Base-by-base conservation (phyloP, 495 filamentous ascomycete genomes). In the Podospora tetraspora region DNA sequence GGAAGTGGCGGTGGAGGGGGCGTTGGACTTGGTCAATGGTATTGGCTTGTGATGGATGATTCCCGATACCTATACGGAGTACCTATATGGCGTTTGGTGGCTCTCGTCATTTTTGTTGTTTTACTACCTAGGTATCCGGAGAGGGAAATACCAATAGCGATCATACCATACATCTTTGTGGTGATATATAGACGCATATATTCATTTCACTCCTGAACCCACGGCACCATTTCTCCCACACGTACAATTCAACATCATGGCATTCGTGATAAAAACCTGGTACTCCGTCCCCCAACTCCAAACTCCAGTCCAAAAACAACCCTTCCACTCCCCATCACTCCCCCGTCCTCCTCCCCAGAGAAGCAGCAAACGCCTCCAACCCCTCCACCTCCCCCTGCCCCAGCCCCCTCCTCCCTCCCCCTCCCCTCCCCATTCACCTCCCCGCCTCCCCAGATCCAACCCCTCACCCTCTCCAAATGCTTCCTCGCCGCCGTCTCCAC, bases 1-100 rank as follows among this genome's bases (percentile, higher is more conserved):
- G 3, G 91, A 93, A 76, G 79, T 80, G 23, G 87, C 87, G 0
- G 85, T 93, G 13, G 90, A 93, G 66, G 88, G 88, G 56, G 91
- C 89, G 29, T 78, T 94, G 72, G 87, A 90, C 73, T 76, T 89
- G 65, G 85, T 92, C 12, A 83, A 83, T 32, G 82, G 82, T 30
- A 75, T 84, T 67, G 78, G 78, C 22, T n/a, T 76, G 30, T 75
- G 69, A 70, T 3, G 63, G 27, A 27, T 63, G 66, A 57, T 3
- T n/a, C 16, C n/a, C 7, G 43, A n/a, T 52, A 52, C 43, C 43
- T 52, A 34, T 19, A 19, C 13, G 34, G 34, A 25, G 25, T 25
- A 25, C 25, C 25, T 25, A 25, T 27, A 9, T 2, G 43, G 43
- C n/a, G 43, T 52, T 52, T 52, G 16, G 43, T 6, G 43, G 6